phyloP scores from a whole-genome alignment of 495 filamentous ascomycete genomes.

The Podospora conica region DNA sequence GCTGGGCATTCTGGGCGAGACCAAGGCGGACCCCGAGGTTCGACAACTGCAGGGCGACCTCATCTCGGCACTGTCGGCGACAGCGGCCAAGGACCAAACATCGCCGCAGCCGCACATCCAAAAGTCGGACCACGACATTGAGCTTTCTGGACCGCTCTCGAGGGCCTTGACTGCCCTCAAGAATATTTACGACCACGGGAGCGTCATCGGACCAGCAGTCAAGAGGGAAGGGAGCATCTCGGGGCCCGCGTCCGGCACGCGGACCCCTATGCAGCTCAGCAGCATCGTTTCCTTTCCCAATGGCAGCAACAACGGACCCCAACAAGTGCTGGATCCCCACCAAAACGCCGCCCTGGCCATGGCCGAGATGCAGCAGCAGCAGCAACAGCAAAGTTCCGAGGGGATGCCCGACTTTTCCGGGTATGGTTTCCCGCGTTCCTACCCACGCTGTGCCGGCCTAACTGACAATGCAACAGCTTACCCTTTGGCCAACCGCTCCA shows the following conservation, averaged over 20 bases:
- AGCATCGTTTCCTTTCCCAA: conserved; percentile 1
- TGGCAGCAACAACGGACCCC: conserved; percentile 17
- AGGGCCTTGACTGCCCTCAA: conserved; percentile 47
- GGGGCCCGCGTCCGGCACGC: conserved; percentile 30
- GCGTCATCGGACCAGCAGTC: conserved; percentile 32
- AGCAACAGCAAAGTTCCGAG: conserved; percentile 23
- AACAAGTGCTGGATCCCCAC: conserved; percentile 39
- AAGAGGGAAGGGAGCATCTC: conserved; percentile 37
- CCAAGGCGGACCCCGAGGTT: conserved; percentile 49
- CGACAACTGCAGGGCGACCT: conserved; percentile 50
- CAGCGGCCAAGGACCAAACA: conserved; percentile 46
- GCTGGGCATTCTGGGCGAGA: conserved; percentile 58
- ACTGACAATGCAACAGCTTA: conserved; percentile 10
- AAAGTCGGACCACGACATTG: conserved; percentile 47
- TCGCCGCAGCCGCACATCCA: conserved; percentile 41
- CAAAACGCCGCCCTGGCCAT: conserved; percentile 51
- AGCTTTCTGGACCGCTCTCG: conserved; percentile 49
- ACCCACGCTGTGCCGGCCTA: background rate
- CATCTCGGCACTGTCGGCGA: conserved; percentile 50
- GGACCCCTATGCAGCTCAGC: conserved; percentile 33
- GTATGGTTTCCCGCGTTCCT: conserved; percentile 10
- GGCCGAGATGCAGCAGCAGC: conserved; percentile 50
- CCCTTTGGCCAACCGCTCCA: conserved; percentile 26
- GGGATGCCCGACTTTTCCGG: conserved; percentile 31
- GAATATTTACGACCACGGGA: conserved; percentile 54